Conservation (phyloP, 208 protist species). For the Crithidia mellificae region DNA sequence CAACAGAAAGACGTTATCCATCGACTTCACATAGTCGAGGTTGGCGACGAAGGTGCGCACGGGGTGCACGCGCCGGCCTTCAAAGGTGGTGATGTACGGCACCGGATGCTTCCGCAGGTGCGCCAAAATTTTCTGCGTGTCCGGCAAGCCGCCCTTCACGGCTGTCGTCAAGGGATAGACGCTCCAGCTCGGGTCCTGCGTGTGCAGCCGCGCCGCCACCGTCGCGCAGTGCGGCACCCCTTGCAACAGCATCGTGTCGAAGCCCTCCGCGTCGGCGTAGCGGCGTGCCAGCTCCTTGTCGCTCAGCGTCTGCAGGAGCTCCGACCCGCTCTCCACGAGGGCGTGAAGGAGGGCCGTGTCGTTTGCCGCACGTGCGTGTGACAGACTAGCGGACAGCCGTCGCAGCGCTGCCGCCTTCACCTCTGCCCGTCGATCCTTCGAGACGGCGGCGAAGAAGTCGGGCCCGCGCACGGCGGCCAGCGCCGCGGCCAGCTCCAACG, state of each 20-base stretch:
- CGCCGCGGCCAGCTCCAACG: conserved; percentile 15
- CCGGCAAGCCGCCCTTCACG: conserved; percentile 16
- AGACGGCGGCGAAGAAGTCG: conserved; percentile 80
- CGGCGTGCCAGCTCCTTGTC: conserved; percentile 47
- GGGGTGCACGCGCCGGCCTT: conserved; percentile 49
- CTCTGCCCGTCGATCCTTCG: conserved; percentile 36
- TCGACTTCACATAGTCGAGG: conserved; percentile 48
- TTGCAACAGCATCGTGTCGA: conserved; percentile 45
- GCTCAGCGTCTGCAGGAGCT: conserved; percentile 55
- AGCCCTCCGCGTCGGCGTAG: conserved; percentile 42
- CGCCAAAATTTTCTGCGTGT: conserved; percentile 23
- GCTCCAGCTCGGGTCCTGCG: conserved; percentile 23
- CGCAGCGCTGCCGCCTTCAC: conserved; percentile 45
- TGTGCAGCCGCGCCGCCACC: conserved; percentile 50
- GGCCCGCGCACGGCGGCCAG: conserved; percentile 46
- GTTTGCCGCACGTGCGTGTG: conserved; percentile 14
- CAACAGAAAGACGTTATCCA: conserved; percentile 77
- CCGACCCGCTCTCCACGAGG: conserved; percentile 66
- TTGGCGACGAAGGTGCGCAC: conserved; percentile 65
- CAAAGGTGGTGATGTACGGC: conserved; percentile 29
- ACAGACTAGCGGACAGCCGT: conserved; percentile 45
- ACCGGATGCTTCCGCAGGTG: conserved; percentile 14
- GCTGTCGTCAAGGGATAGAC: conserved; percentile 21
- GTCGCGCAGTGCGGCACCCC: conserved; percentile 35
- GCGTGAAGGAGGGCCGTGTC: conserved; percentile 41